Evolutionary conservation across 768 basidiomycete genomes (phyloP), one percentile per base, ranked within the genome.

Genomic region (Naganishia friedmannii): DNA sequence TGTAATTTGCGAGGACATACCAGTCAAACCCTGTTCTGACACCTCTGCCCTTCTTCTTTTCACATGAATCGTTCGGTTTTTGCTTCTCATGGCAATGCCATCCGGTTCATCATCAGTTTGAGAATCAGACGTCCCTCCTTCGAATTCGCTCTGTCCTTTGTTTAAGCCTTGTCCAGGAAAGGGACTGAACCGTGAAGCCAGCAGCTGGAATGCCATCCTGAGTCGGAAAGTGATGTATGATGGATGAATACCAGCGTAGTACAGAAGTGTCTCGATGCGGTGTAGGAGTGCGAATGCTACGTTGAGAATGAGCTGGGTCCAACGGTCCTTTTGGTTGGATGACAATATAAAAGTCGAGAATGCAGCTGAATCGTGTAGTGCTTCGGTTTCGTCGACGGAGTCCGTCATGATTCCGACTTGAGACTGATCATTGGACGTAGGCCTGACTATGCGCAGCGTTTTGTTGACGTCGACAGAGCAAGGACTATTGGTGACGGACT

Each of bases 171-270:
- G 13, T 6, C 9, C 48, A 28, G 51, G 31, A 26, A 69, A 57
- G 9, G 51, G 56, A 45, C 68, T 48, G 26, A 60, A 28, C 23
- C 45, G 31, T 29, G 28, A 26, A 23, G 45, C 56, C 9, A 69
- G 32, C 3, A 29, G 29, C 34, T 63, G 29, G 28, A 69, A 57
- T 31, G 68, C 42, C 32, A 53, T 60, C 12, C 32, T 60, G 21
- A 63, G 45, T n/a, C 68, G 68, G 23, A 51, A 34, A 26, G 51
- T 4, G 29, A 69, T 29, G 28, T 69, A 69, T 28, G 37, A 56
- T 32, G 57, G 68, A 32, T 69, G 56, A 15, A 69, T n/a, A 23
- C 68, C 68, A 29, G 56, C 37, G 31, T 56, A 48, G 46, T 63
- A 69, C 12, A 63, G 46, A 10, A 51, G 12, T 29, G 23, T 58